Evolutionary conservation across 164 flowering plant species (phyloP), one percentile per base, ranked within the genome.

Genomic region (Chimonanthus praecox): DNA sequence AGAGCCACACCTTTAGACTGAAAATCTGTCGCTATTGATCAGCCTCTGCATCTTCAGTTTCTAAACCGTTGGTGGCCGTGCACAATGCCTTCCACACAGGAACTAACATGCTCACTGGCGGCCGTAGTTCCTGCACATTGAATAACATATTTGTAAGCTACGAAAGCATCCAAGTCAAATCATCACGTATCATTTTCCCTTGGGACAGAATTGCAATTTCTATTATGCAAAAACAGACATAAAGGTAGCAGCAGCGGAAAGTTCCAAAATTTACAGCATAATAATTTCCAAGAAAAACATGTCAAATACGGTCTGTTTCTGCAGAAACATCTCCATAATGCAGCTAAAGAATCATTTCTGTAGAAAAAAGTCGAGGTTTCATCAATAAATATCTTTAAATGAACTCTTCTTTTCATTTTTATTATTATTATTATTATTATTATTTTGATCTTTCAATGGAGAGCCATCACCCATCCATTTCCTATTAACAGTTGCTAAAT

Each of bases 41-140:
- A 44, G 71, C 71, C 49, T 77, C 54, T 9, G 7, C 49, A 48
- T 75, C 75, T n/a, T 68, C 11, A 47, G 47, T 75, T 77, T 74
- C 80, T 70, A 64, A 51, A 66, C 21, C 11, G 71, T 79, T 85
- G 21, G 77, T 79, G 47, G 84, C 86, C 50, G 84, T 81, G 81
- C 90, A 80, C 76, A 94, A 79, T 45, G 98, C 96, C 81, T 89
- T 90, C 98, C 97, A 92, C 44, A 94, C 76, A 33, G 93, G 94
- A 75, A 85, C 84, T 80, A 94, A 79, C 91, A 94, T 89, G 76
- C 87, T 87, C 75, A 89, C 73, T 0, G 97, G 96, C 16, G 91
- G 97, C 21, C 79, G 85, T 65, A 88, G 45, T 84, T 87, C 87
- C 97, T 90, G 84, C 70, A 76, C 58, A 62, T n/a, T 51, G 63